Evolutionary conservation across 2,329 filamentous ascomycete genomes (phyloP), one percentile per base, ranked within the genome.

Genomic region (Cladosporium sp.): DNA sequence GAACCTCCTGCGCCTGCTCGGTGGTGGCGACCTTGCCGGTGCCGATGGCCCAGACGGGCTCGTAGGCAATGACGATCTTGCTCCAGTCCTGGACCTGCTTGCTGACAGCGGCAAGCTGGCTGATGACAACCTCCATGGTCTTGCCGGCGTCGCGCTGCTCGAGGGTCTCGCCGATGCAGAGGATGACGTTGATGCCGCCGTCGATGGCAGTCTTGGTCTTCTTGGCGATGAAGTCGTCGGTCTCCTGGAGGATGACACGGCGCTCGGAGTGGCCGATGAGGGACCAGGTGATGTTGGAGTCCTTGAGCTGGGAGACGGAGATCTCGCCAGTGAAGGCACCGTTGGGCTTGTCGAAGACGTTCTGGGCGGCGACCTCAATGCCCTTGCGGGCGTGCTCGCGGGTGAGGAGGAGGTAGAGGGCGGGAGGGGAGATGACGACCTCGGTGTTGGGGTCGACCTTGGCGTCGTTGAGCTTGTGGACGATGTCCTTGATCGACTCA

Each of bases 241-340:
- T 86, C 86, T 99, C 95, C 80, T 89, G 87, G 70, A 98, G 86
- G 79, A 98, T 89, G 64, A 92, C 92, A 74, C 95, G 90, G 75
- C 95, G 91, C 87, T 99, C 95, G 69, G 91, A 95, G 88, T 99
- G 95, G 73, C 95, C 95, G 68, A 97, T 86, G 76, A 99, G 90
- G 69, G 90, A 86, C 95, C 95, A 99, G 77, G 88, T 88, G 81
- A 98, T 91, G 78, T 88, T 88, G 82, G 86, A 88, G 82, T 98
- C 95, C 82, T 91, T 90, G 76, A 99, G 89, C 85, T 98, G 95
- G 69, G 89, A 84, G 71, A 93, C 93, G 71, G 90, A 93, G 83
- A 97, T 95, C 85, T 99, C 95, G 77, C 95, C 95, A 41, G 95
- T 99, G 86, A 91, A 98, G 75, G 95, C 95, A 74, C 95, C 95